Evolutionary conservation across 345 rosid species (phyloP), one percentile per base, ranked within the genome.

Genomic region (Eucalyptus erythrocorys): DNA sequence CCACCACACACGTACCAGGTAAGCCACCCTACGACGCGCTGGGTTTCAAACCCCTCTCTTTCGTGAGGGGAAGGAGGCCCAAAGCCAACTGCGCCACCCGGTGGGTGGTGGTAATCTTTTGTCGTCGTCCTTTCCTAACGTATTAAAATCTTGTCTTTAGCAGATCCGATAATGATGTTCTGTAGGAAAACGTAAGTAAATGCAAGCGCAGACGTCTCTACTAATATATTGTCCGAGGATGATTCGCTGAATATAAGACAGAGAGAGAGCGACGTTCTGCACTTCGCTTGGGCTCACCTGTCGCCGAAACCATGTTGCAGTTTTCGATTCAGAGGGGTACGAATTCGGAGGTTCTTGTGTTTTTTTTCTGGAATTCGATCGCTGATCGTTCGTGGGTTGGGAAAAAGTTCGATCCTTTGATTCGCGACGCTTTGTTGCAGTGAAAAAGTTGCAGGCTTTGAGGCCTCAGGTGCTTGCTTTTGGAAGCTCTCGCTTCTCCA

Each of bases 401-500:
- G 34, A 53, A 81, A 86, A 86, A 66, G 42, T n/a, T 30, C 24
- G 61, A 55, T 17, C 27, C 87, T 87, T 87, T 42, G 27, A 51
- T 86, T 85, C 43, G 6, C 32, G 45, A 34, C 47, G 61, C 43
- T 86, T n/a, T 57, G 11, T 86, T 91, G 86, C 93, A 96, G 99
- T 89, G 93, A 94, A 92, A 91, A 93, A 90, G 90, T 87, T 94
- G 45, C 90, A 87, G 90, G 91, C 91, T 87, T 92, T 93, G 88
- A 94, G 95, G 88, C 93, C 96, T 86, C 93, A 86, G 89, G 85
- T 94, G 87, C 89, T 93, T 37, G 92, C 91, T 76, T 86, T 88
- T 57, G 86, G 93, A 3, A 90, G 59, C 87, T 90, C 88, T 87
- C 91, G 85, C 66, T 92, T 90, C 91, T 93, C 99, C 55, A 94